These are phyloP conservation scores for Aspergillus thermomutatus DNA, from an alignment of 2,329 filamentous ascomycete species.

Conservation along the genomic window DNA sequence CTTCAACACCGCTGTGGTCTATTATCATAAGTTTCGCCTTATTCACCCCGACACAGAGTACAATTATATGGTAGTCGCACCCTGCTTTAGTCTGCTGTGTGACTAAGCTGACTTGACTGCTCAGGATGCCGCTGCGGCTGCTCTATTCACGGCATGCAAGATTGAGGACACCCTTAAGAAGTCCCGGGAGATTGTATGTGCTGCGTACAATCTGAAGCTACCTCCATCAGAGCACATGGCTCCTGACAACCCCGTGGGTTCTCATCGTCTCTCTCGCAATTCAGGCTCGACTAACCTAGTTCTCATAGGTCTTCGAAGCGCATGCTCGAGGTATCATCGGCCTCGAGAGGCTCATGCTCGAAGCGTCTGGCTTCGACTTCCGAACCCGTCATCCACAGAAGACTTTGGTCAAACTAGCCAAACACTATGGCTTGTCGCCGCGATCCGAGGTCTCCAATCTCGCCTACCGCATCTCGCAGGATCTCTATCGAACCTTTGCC, in stretches of 20 bases:
- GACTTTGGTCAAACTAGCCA: slow-evolving; percentile 73
- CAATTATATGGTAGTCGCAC: slow-evolving; percentile 56
- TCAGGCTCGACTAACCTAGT: background rate
- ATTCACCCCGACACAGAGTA: slow-evolving; percentile 83
- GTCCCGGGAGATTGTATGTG: slow-evolving; percentile 86
- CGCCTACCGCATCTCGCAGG: slow-evolving; percentile 79
- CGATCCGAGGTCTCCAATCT: slow-evolving; percentile 57
- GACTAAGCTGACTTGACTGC: slow-evolving; percentile 2
- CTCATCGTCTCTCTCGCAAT: background rate
- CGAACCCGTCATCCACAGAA: slow-evolving; percentile 84
- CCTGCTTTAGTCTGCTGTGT: background rate
- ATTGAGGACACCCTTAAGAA: slow-evolving; percentile 98
- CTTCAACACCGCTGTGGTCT: slow-evolving; percentile 84
- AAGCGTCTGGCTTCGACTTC: slow-evolving; percentile 92
- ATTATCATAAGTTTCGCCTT: slow-evolving; percentile 91
- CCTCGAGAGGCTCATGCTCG: slow-evolving; percentile 86
- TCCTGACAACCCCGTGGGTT: slow-evolving; percentile 73
- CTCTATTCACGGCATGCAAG: slow-evolving; percentile 91
- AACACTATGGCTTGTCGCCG: slow-evolving; percentile 54
- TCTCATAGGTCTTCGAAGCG: slow-evolving; percentile 68
- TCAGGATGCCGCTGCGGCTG: slow-evolving; percentile 80
- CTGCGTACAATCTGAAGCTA: slow-evolving; percentile 80
- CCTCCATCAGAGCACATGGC: slow-evolving; percentile 64
- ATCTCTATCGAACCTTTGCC: slow-evolving; percentile 89
- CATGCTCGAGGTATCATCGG: slow-evolving; percentile 80